Base-by-base conservation (phyloP, 2,329 filamentous ascomycete species). In the Penicillium sp. region DNA sequence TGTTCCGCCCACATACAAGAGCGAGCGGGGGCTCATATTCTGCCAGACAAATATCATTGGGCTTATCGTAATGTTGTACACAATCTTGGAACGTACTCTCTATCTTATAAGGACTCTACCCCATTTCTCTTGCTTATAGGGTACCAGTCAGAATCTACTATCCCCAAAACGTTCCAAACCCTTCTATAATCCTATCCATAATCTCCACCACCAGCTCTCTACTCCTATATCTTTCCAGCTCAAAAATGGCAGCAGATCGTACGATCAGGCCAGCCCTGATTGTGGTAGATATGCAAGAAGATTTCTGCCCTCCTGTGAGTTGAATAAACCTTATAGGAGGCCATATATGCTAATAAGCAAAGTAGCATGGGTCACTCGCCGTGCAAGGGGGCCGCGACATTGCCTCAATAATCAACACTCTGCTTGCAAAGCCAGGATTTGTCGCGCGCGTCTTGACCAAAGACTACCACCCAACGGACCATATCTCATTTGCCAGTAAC, bases 241-340 rank as follows among this genome's bases (percentile, higher is more conserved):
- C 31, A 7, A 25, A 23, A 19, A 56, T 56, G 54, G 49, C 49
- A 36, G 3, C 49, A 41, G 41, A 16, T 53, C n/a, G 10, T 21
- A 13, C 27, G n/a, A 48, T 33, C 34, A 47, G 9, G 50, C 81
- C 85, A 44, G 85, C 85, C n/a, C 74, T 88, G 38, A 75, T 96
- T 47, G 82, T 96, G 11, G 88, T 96, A 52, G 92, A 97, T 75
- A 82, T 96, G 70, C 94, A 97, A 76, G 89, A 97, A 74, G 93
- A 97, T 78, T 97, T 97, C 74, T 96, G 91, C 74, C 90, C 90
- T 58, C 92, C 92, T 13, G 91, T 94, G 77, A 78, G 87, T 65
- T 43, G 4, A 10, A 19, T 10, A 29, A 15, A 27, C 19, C 19
- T 5, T 29, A 5, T 27, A 46, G 0, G 11, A 21, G 5, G 5